Evolutionary conservation across 2,329 filamentous ascomycete genomes (phyloP), one percentile per base, ranked within the genome.

Genomic region (Tympanopsis confertula): DNA sequence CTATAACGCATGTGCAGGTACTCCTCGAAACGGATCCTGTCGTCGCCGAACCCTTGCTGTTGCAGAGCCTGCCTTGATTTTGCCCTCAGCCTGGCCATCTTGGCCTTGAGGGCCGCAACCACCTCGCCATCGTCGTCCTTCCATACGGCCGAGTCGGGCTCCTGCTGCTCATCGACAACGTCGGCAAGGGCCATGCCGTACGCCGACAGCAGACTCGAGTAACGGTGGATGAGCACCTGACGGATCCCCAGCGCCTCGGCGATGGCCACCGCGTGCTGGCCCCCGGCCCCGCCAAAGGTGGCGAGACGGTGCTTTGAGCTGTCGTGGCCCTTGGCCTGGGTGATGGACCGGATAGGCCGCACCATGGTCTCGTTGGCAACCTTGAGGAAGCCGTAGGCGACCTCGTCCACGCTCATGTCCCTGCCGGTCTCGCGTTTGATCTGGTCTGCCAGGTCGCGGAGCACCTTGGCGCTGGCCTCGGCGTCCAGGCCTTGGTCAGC

Each of bases 401-500:
- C 14, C 59, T 51, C 2, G 43, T 44, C 5, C 22, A 43, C 39
- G 2, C 52, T 49, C 4, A 51, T 47, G 36, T 49, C 49, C 13
- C 49, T 47, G 2, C 48, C 41, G 19, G 51, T 44, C 20, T 59
- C 55, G 15, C 44, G 38, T 38, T 69, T 69, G 43, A 70, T 62
- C 4, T 55, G 49, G 4, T 50, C 49, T 0, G 65, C 59, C 29
- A 71, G 46, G 19, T 63, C 54, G 5, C 54, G 42, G 35, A 69
- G 66, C 20, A 59, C 61, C 36, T 51, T 40, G n/a, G 48, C 51
- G 4, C 57, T 55, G 13, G 62, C 53, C 5, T 64, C 63, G 2
- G 52, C 47, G 33, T 65, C 65, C 13, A 71, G 49, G 0, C 61
- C 47, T 49, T 78, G 64, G 35, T 83, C 65, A 50, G 82, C 79